Evolutionary conservation across 2,329 filamentous ascomycete species (phyloP).

Genomic region (Venturia effusa): DNA sequence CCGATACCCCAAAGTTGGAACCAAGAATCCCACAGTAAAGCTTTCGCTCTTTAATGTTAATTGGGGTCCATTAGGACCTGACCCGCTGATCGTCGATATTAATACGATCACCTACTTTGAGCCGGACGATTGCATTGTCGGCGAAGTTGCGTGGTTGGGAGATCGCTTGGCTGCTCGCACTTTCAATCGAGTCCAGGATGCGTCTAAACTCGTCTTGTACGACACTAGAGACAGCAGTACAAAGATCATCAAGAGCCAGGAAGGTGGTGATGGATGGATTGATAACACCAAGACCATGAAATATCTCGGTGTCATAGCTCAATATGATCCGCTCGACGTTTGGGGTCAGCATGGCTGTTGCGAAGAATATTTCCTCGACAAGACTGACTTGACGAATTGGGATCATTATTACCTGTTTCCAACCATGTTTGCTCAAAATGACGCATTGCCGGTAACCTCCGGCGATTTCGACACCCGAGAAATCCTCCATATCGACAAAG

Average conservation of each 20-base stretch:
- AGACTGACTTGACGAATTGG: constrained; percentile 56
- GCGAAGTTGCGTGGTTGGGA: constrained; percentile 58
- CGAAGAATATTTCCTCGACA: constrained; percentile 50
- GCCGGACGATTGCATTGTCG: constrained; percentile 51
- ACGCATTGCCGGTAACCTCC: constrained; percentile 47
- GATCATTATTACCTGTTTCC: constrained; percentile 56
- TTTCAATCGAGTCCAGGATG: constrained; percentile 59
- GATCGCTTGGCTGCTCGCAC: constrained; percentile 51
- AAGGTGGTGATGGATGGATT: constrained; percentile 51
- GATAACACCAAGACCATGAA: constrained; percentile 47
- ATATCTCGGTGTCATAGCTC: constrained; percentile 40
- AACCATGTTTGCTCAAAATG: constrained; percentile 36
- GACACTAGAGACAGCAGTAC: constrained; percentile 39
- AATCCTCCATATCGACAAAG: constrained; percentile 49
- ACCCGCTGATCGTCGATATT: not conserved
- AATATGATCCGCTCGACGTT: constrained; percentile 13
- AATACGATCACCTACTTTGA: constrained; percentile 37
- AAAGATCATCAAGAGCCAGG: constrained; percentile 42
- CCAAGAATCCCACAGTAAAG: constrained; percentile 53
- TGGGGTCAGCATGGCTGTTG: constrained; percentile 18
- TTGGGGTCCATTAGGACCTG: not conserved
- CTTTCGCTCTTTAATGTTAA: constrained; percentile 48
- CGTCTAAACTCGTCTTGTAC: constrained; percentile 51
- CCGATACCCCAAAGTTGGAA: constrained; percentile 59
- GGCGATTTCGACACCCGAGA: constrained; percentile 55